Evolutionary conservation across 805 yeast species (phyloP).

Genomic region (Lipomyces mesembrius): DNA sequence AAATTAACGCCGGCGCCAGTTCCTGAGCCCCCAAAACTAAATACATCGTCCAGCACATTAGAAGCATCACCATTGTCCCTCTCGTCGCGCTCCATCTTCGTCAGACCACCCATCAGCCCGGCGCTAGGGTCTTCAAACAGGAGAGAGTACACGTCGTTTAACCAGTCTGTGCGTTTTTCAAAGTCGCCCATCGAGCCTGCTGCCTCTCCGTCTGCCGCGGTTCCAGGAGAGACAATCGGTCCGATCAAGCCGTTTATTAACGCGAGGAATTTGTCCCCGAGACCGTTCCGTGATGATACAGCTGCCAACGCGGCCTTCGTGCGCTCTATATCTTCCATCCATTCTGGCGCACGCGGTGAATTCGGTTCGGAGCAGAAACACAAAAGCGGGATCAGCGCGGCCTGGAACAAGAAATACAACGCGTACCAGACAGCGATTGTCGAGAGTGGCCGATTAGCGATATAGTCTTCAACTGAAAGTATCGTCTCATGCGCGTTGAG

Average conservation of each 20-base stretch:
- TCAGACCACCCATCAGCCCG: conserved; percentile 20
- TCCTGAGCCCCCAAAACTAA: conserved; percentile 1
- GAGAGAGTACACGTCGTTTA: conserved; percentile 36
- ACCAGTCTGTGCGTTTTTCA: conserved; percentile 36
- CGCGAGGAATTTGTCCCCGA: conserved; percentile 53
- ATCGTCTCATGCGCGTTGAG: conserved; percentile 60
- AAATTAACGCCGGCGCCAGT: conserved; percentile 15
- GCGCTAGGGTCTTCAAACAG: conserved; percentile 32
- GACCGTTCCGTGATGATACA: conserved; percentile 51
- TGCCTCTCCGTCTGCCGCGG: neutral
- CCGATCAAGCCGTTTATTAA: conserved; percentile 52
- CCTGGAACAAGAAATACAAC: conserved; percentile 66
- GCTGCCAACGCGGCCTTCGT: conserved; percentile 50
- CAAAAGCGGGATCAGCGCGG: conserved; percentile 61
- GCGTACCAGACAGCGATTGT: conserved; percentile 66
- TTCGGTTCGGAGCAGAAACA: conserved; percentile 58
- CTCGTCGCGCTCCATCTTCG: neutral
- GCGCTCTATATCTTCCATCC: conserved; percentile 53
- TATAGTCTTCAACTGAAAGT: conserved; percentile 49
- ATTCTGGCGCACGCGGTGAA: conserved; percentile 51
- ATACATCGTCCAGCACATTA: neutral
- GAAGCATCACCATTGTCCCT: neutral
- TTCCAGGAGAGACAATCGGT: conserved; percentile 20
- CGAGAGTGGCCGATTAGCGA: conserved; percentile 45
- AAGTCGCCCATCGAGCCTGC: conserved; percentile 23